Base-by-base conservation (phyloP, 2,329 filamentous ascomycete genomes). In the Tolypocladium endophyticum region DNA sequence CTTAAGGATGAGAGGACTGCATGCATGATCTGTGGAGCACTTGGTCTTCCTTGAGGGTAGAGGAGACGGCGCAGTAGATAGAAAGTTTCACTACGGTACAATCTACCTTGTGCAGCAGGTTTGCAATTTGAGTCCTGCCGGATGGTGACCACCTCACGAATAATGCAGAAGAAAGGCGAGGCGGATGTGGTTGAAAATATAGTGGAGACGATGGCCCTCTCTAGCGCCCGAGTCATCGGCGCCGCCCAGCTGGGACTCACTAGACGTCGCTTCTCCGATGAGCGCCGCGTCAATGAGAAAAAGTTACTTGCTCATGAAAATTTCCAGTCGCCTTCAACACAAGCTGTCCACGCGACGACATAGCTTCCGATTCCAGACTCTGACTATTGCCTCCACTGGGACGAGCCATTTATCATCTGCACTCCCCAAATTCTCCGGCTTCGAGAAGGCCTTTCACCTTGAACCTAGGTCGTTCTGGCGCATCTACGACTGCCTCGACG, bases 1-100 rank as follows among this genome's bases (percentile, higher is more conserved):
- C 30, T 4, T 35, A 68, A 62, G 64, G 62, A 45, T 69, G 61
- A 69, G 58, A 30, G 14, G n/a, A 12, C 43, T 8, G 23, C 11
- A n/a, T n/a, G n/a, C n/a, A n/a, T 18, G 45, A 6, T 12, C 20
- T 23, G 23, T 3, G 41, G 20, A 45, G 20, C 5, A 28, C n/a
- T 25, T 14, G 1, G 43, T 47, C n/a, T 2, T 45, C 39, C 7
- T 45, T n/a, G 41, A 11, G 41, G 45, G 45, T 8, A 18, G 25
- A 18, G 18, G 25, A 47, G 28, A 52, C 18, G 28, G 28, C 18
- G 47, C 16, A 12, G 30, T 20, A 6, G 50, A n/a, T n/a, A n/a
- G 50, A 35, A 18, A 4, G 4, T 35, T 12, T 25, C 8, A 14
- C 28, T 18, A 53, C 2, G 8, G 8, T 20, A 23, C 2, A n/a